Evolutionary conservation across 1,284 basidiomycete species (phyloP).

Genomic region (Papiliotrema nemorosa): DNA sequence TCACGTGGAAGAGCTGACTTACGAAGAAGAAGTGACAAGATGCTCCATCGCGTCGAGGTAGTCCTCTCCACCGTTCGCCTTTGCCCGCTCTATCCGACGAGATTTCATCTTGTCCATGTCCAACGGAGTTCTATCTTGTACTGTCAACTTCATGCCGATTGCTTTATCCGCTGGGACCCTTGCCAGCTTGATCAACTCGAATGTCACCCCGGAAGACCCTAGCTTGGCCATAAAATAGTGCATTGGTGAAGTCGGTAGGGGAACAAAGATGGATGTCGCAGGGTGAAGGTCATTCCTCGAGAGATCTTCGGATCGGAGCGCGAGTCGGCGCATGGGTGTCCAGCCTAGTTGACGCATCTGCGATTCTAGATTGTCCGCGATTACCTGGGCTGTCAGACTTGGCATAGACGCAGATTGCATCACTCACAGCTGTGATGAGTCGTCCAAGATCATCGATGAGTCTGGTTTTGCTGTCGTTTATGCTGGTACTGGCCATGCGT

Average conservation of each 20-base stretch:
- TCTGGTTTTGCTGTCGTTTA: conserved; percentile 33
- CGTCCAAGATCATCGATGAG: conserved; percentile 36
- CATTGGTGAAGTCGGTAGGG: conserved; percentile 29
- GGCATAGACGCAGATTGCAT: background rate
- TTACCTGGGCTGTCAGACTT: conserved; percentile 13
- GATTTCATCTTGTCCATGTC: conserved; percentile 23
- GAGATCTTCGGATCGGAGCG: conserved; percentile 37
- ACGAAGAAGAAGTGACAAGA: too few species aligned
- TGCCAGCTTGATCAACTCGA: conserved; percentile 38
- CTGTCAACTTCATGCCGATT: conserved; percentile 27
- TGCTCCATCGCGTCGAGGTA: background rate
- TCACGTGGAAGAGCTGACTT: too few species aligned
- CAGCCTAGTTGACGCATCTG: conserved; percentile 40
- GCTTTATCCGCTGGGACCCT: conserved; percentile 33
- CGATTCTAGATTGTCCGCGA: conserved; percentile 39
- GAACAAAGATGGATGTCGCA: conserved; percentile 37
- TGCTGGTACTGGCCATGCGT: conserved; percentile 21
- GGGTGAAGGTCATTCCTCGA: conserved; percentile 37
- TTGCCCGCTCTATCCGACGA: conserved; percentile 14
- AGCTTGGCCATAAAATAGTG: conserved; percentile 42
- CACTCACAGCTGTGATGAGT: conserved; percentile 33
- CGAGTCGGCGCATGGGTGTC: conserved; percentile 31
- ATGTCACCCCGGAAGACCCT: conserved; percentile 26
- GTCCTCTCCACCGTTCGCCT: background rate
- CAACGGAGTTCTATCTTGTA: conserved; percentile 32